Base-by-base conservation (phyloP, 208 protist species). In the Leishmania gerbilli region DNA sequence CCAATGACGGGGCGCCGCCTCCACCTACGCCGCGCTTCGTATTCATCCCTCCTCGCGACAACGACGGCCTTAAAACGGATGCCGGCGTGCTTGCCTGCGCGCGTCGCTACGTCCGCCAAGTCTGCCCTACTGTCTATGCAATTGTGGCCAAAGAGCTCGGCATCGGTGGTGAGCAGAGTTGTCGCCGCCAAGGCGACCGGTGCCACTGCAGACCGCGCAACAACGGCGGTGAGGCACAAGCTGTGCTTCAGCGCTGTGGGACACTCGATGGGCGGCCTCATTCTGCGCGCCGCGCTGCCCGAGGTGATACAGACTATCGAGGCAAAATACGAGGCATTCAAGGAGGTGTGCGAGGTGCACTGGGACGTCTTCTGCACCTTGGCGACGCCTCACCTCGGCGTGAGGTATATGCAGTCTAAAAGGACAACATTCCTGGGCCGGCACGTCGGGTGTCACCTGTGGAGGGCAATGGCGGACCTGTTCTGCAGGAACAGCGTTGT, bases 261-360 rank as follows among this genome's bases (percentile, higher is more conserved):
- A 0, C 84, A 90, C 76, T 89, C 86, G 45, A 96, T 96, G 91
- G 91, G 92, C 31, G 91, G 91, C 40, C 78, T 96, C 27, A 88
- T 96, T 7, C 82, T 94, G 3, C 87, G 92, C 15, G 84, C 86
- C 53, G 89, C 91, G 1, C 74, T 93, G 40, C 92, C 92, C 21
- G 21, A 13, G 31, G 68, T 96, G 37, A 79, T 81, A 17, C 19
- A 40, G 42, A 0, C 9, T 0, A 51, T 88, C 19, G 68, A 76
- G 24, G n/a, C 51, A 2, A 49, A 13, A 42, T 58, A 68, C 13
- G 71, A 7, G 13, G 27, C 60, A 17, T 17, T 7, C 0, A 24
- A 62, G 8, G 37, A 31, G 8, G 53, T 27, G 49, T 71, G 51
- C 42, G 42, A 40, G 42, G 69, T 94, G n/a, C 56, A 86, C 69